Base-by-base conservation (phyloP, 2,329 filamentous ascomycete genomes). In the Chrysoporthe austroafricana region DNA sequence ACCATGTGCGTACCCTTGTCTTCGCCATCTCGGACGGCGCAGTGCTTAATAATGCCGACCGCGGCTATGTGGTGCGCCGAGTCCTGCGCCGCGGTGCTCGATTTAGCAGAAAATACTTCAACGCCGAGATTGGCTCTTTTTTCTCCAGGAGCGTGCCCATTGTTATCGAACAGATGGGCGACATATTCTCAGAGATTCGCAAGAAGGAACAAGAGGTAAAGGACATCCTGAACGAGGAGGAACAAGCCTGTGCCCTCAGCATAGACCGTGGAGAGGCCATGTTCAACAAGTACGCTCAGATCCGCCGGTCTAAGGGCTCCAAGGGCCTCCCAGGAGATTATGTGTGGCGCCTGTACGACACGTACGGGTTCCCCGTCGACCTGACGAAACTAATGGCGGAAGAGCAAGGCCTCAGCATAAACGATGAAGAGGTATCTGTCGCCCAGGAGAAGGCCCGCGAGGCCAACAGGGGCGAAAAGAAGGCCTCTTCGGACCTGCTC, bases 361-460 rank as follows among this genome's bases (percentile, higher is more conserved):
- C 96, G 0, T 99, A 97, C 74, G 96, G 96, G 64, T 99, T 99
- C 85, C 96, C 96, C 2, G 92, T 96, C 69, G 96, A 99, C 81
- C 83, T 99, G 70, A 99, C 96, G 2, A 91, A 93, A 76, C 86
- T 99, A 69, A 99, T 99, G 96, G 94, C 94, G 1, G 94, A 97
- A 79, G 96, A 99, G 82, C 88, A 93, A 26, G 26, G 26, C 26
- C 26, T 2, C 66, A 90, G 89, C 16, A 85, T 99, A 14, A 86
- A 87, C 57, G 97, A 97, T 71, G 68, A 66, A 3, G 91, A 97
- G 76, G 92, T 97, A 73, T 84, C 85, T 1, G 95, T 99, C 65
- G 88, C 91, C 71, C 88, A 89, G 71, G 96, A 96, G 18, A 88
- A 92, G 83, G 95, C 96, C 39, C 91, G 93, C 66, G 95, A 98